Conservation (phyloP, 2,329 filamentous ascomycete genomes). For the Ophiostoma himal-ulmi region DNA sequence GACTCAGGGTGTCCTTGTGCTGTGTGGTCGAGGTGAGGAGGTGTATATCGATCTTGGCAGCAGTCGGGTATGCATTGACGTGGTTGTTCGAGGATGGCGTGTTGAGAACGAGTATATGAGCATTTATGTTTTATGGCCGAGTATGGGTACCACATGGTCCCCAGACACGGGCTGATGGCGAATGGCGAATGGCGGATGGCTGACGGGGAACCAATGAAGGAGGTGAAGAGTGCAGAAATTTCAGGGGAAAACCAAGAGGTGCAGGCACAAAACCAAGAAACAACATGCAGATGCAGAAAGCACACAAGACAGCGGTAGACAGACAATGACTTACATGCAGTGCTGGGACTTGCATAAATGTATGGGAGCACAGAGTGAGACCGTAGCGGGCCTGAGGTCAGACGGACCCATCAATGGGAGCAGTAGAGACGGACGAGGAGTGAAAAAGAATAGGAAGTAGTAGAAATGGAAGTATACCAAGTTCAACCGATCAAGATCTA, state of each 20-base stretch:
- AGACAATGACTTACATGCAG: conserved; percentile 30
- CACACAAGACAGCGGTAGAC: background rate
- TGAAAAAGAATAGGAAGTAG: background rate
- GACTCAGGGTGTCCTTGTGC: conserved; percentile 3
- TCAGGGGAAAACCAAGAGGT: background rate
- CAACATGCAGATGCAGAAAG: background rate
- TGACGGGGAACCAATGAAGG: conserved; percentile 1
- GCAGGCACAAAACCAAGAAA: background rate
- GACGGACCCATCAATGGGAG: background rate
- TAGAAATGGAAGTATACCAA: background rate
- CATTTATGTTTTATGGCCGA: background rate
- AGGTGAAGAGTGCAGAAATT: conserved; percentile 8
- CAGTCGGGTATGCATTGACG: conserved; percentile 8
- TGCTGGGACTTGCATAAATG: conserved; percentile 30
- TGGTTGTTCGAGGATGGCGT: background rate
- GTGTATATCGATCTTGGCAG: background rate
- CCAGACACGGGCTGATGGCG: background rate
- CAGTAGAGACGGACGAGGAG: background rate
- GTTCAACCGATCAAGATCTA: background rate
- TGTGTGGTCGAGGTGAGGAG: background rate
- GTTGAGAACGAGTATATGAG: background rate
- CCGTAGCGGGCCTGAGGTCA: background rate
- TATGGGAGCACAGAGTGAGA: conserved; percentile 19
- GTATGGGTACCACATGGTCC: background rate
- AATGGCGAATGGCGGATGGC: too few relatives aligned